phyloP scores from a whole-genome alignment of 2,329 filamentous ascomycete species.

The Penicillium crustosum region DNA sequence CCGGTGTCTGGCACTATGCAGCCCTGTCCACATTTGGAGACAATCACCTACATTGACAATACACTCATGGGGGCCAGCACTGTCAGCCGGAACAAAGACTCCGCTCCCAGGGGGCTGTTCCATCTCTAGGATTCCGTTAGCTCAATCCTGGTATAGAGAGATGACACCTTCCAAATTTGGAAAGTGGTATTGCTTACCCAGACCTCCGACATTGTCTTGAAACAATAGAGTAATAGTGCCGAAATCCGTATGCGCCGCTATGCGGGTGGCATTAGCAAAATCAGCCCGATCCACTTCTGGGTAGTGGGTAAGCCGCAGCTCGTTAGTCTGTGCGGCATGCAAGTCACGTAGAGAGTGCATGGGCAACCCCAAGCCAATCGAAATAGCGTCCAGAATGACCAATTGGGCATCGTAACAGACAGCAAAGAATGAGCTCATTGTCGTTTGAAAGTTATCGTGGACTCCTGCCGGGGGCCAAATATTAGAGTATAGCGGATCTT shows the following conservation, averaged over 20 bases:
- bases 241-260: background rate
- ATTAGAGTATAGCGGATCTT: background rate
- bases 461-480: background rate
- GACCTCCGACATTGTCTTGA: background rate
- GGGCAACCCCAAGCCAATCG: background rate
- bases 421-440: background rate
- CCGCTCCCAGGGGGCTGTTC: background rate
- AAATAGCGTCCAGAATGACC: background rate
- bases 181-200: background rate
- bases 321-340: background rate
- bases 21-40: background rate
- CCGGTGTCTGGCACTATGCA: background rate
- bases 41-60: conserved; percentile 1
- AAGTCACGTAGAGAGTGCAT: background rate
- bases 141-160: background rate
- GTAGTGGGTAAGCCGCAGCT: background rate
- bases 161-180: background rate
- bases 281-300: background rate
- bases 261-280: background rate
- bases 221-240: background rate
- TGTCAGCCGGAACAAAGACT: background rate
- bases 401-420: background rate
- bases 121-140: background rate
- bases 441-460: background rate
- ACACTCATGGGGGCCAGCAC: background rate